Evolutionary conservation across 257 asterid species (phyloP).

Genomic region (Solanum gandarillasii): DNA sequence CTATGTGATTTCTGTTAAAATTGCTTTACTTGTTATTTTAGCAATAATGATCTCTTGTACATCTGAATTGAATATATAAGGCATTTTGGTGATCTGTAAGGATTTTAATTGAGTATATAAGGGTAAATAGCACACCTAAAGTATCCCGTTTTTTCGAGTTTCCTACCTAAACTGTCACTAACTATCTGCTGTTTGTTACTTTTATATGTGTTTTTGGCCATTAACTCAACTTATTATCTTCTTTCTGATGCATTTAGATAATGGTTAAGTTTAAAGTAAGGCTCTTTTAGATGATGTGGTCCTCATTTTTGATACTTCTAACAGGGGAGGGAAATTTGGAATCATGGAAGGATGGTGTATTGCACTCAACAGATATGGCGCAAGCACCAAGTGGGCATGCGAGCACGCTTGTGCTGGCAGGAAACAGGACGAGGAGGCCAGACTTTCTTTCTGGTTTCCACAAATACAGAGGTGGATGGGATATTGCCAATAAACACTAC

Average conservation of each 20-base stretch:
- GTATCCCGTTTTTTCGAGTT: background rate
- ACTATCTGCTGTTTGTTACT: background rate
- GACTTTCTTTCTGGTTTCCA: constrained; percentile 64
- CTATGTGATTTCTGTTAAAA: background rate
- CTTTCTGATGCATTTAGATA: background rate
- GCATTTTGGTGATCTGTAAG: background rate
- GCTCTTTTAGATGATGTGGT: background rate
- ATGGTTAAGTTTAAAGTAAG: background rate
- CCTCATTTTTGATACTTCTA: background rate
- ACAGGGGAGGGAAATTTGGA: constrained; percentile 60
- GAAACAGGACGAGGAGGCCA: constrained; percentile 73
- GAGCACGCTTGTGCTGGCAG: constrained; percentile 69
- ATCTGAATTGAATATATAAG: background rate
- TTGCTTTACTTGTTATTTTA: background rate
- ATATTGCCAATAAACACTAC: constrained; percentile 82
- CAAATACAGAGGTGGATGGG: constrained; percentile 96
- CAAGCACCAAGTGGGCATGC: constrained; percentile 43
- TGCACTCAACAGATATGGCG: constrained; percentile 31
- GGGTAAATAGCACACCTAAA: background rate
- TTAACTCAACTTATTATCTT: background rate
- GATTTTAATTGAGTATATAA: background rate
- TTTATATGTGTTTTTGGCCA: background rate
- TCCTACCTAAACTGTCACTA: background rate
- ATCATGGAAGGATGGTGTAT: constrained; percentile 57
- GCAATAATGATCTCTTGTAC: background rate